Percentiles rank a stretch among this genome's conserved stretches.
Conservation (phyloP, 2,329 filamentous ascomycete species). For the Penicillium sp. region DNA sequence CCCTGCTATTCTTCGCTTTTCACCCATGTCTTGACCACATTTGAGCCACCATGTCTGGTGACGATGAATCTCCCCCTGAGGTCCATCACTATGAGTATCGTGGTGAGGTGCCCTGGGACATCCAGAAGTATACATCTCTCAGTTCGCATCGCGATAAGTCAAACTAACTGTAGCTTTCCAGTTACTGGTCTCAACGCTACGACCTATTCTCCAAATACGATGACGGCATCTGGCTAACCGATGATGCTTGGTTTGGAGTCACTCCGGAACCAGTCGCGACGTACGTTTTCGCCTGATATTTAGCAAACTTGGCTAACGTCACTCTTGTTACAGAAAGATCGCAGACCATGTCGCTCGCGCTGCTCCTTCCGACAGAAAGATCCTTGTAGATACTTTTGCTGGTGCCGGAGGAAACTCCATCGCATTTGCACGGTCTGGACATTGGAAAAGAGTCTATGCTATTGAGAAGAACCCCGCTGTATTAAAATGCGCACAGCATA, state of each 20-base stretch:
- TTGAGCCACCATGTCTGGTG: conserved; percentile 32
- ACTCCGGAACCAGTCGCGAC: conserved; percentile 90
- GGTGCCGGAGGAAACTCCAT: conserved; percentile 94
- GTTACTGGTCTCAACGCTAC: conserved; percentile 90
- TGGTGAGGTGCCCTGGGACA: conserved; percentile 76
- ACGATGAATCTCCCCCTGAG: conserved; percentile 39
- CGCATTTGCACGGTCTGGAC: conserved; percentile 81
- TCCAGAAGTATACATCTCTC: conserved; percentile 72
- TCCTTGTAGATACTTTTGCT: conserved; percentile 86
- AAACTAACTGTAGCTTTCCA: conserved; percentile 43
- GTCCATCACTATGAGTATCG: conserved; percentile 73
- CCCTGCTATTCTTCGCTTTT: not conserved
- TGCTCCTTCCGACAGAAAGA: conserved; percentile 60
- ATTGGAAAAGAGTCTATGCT: conserved; percentile 83
- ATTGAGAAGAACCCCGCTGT: conserved; percentile 83
- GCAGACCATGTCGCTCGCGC: conserved; percentile 70
- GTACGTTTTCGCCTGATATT: conserved; percentile 52
- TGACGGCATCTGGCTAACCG: conserved; percentile 85
- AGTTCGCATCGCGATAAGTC: not conserved
- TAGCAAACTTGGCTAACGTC: not conserved
- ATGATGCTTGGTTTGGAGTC: conserved; percentile 95
- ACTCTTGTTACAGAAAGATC: conserved; percentile 63
- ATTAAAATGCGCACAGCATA: conserved; percentile 88
- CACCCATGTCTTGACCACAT: conserved; percentile 16
- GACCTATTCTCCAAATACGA: conserved; percentile 88